Conservation (phyloP, 2,329 filamentous ascomycete genomes). For the Calycina herbarum region DNA sequence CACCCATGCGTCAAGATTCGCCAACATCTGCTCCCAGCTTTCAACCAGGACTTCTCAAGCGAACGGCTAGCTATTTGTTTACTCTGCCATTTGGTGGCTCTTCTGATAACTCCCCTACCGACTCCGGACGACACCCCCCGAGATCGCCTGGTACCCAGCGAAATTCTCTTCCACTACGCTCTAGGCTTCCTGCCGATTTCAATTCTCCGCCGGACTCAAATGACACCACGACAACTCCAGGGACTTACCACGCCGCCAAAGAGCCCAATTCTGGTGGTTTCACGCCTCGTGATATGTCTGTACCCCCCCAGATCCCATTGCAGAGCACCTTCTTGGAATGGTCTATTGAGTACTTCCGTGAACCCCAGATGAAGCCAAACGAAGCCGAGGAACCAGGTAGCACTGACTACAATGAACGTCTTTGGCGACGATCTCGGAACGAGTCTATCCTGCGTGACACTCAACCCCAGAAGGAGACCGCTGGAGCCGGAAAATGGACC, state of each 20-base stretch:
- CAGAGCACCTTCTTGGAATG: slow-evolving; percentile 86
- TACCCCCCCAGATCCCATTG: slow-evolving; percentile 68
- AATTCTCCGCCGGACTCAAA: slow-evolving; percentile 71
- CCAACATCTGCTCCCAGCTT: slow-evolving; percentile 45
- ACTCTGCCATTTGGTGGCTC: slow-evolving; percentile 50
- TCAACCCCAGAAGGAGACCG: slow-evolving; percentile 87
- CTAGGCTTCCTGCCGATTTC: slow-evolving; percentile 57
- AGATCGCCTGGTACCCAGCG: slow-evolving; percentile 32
- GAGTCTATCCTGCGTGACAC: slow-evolving; percentile 90
- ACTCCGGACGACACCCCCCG: slow-evolving; percentile 26
- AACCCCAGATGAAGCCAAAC: slow-evolving; percentile 96
- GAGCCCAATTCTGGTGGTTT: slow-evolving; percentile 81
- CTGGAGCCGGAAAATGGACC: slow-evolving; percentile 84
- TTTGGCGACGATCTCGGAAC: slow-evolving; percentile 91
- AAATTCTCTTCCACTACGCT: slow-evolving; percentile 31
- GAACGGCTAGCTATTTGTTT: slow-evolving; percentile 65
- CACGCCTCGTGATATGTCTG: slow-evolving; percentile 58
- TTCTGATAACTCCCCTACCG: slow-evolving; percentile 31
- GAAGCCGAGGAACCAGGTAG: slow-evolving; percentile 96
- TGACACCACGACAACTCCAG: slow-evolving; percentile 63
- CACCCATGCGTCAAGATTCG: slow-evolving; percentile 34
- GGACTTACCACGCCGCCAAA: slow-evolving; percentile 73
- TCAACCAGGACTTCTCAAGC: slow-evolving; percentile 59
- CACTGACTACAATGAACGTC: slow-evolving; percentile 89
- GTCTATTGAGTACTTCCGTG: slow-evolving; percentile 96